These are phyloP conservation scores for Venturia aucupariae DNA, from an alignment of 2,329 filamentous ascomycete species.

Conservation along the genomic window DNA sequence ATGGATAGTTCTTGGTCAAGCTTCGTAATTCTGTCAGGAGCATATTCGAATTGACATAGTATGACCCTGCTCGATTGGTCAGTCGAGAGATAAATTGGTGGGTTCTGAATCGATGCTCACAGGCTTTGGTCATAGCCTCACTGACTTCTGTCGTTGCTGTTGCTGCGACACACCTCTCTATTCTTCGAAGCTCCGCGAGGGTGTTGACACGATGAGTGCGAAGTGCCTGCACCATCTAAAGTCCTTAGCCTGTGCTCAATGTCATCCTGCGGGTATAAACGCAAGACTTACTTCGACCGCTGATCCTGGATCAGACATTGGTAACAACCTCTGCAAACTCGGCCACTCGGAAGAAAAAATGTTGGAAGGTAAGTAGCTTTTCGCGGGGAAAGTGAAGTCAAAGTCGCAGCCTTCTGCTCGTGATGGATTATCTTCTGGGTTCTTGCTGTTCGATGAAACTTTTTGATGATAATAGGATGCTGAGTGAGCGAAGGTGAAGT, in stretches of 20 bases:
- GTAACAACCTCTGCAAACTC: not conserved
- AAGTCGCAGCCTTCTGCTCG: constrained; percentile 6
- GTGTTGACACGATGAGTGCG: constrained; percentile 63
- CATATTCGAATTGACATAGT: constrained; percentile 63
- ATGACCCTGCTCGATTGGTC: constrained; percentile 33
- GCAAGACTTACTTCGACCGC: not conserved
- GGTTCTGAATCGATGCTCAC: constrained; percentile 25
- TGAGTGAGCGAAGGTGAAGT: not conserved
- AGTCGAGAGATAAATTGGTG: not conserved
- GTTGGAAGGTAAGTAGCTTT: constrained; percentile 1
- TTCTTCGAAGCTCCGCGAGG: constrained; percentile 60
- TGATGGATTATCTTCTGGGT: not conserved
- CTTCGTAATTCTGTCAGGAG: constrained; percentile 61
- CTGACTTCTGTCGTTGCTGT: constrained; percentile 51
- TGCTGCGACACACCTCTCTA: constrained; percentile 55
- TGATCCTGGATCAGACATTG: not conserved
- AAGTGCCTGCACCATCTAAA: constrained; percentile 54
- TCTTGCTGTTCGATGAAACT: not conserved
- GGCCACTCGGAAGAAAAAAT: not conserved
- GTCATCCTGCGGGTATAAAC: no score
- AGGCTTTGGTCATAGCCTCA: constrained; percentile 60
- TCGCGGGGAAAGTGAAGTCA: not conserved
- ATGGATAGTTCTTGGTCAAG: constrained; percentile 57
- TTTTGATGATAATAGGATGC: not conserved
- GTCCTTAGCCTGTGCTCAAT: constrained; percentile 19